Conservation (phyloP, 768 basidiomycete species). For the Hypholoma sublateritium region DNA sequence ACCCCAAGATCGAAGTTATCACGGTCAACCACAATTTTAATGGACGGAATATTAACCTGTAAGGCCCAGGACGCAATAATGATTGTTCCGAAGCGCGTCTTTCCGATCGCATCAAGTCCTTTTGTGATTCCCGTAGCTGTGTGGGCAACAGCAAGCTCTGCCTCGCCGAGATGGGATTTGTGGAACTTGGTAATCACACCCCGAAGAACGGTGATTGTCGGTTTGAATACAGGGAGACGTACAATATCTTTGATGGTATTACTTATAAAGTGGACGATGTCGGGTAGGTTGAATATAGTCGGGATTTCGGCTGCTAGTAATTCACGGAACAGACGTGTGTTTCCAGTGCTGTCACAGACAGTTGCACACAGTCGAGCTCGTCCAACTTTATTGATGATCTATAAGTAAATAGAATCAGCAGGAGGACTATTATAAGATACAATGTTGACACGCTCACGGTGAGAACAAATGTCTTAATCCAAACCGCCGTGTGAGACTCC, state of each 20-base stretch:
- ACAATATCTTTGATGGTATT: neutral
- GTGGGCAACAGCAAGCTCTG: constrained; percentile 14
- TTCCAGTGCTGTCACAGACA: constrained; percentile 28
- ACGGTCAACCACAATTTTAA: constrained; percentile 15
- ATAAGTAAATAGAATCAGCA: neutral
- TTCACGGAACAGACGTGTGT: constrained; percentile 16
- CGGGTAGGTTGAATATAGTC: constrained; percentile 20
- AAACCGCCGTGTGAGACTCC: constrained; percentile 26
- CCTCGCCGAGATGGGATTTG: constrained; percentile 17
- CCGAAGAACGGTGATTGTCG: constrained; percentile 15
- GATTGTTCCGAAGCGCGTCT: constrained; percentile 23
- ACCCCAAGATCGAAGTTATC: constrained; percentile 16
- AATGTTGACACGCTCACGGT: constrained; percentile 1
- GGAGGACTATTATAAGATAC: neutral
- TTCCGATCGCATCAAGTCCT: constrained; percentile 23
- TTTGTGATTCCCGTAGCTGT: constrained; percentile 8
- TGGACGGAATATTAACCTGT: constrained; percentile 16
- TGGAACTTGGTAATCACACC: constrained; percentile 20
- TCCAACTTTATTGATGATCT: constrained; percentile 20
- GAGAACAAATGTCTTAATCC: constrained; percentile 20
- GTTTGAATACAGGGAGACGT: neutral
- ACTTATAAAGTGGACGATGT: constrained; percentile 24
- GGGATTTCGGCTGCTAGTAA: constrained; percentile 12
- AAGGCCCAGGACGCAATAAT: constrained; percentile 17
- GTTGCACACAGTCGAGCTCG: constrained; percentile 18